Percentiles rank a stretch among this genome's conserved stretches.
Conservation (phyloP, 805 yeast species). For the Hanseniaspora lachancei region DNA sequence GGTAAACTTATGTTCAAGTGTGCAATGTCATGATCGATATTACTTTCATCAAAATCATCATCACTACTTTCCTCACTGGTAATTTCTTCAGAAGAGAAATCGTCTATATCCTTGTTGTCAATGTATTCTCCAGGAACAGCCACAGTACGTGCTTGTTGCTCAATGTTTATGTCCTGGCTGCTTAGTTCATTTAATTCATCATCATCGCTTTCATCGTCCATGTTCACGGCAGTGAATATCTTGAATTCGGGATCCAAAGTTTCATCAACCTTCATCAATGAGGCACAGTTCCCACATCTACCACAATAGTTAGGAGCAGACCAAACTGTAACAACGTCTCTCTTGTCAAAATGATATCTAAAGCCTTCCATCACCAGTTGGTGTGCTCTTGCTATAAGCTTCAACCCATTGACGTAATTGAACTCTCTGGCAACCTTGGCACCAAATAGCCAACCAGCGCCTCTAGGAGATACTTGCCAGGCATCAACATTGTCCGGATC, state of each 20-base stretch:
- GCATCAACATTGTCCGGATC: constrained; percentile 96
- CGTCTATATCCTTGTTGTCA: constrained; percentile 2
- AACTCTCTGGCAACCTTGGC: constrained; percentile 88
- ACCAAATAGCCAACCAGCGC: constrained; percentile 98
- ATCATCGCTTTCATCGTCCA: constrained; percentile 35
- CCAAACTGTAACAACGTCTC: constrained; percentile 97
- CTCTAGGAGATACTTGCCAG: constrained; percentile 96
- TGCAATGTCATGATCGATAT: constrained; percentile 9
- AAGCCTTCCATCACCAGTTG: constrained; percentile 98
- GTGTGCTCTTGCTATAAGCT: constrained; percentile 88
- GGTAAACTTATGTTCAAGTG: constrained; percentile 1
- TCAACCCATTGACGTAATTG: constrained; percentile 83
- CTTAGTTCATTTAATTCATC: constrained; percentile 10
- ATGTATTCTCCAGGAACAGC: constrained; percentile 3
- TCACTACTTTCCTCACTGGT: constrained; percentile 12
- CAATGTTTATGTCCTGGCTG: constrained; percentile 7
- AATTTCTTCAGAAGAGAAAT: constrained; percentile 8
- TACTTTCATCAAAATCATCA: constrained; percentile 12
- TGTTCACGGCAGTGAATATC: constrained; percentile 91
- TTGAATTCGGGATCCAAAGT: constrained; percentile 77
- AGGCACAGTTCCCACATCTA: constrained; percentile 95
- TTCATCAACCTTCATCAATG: constrained; percentile 92
- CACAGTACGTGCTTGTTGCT: constrained; percentile 10
- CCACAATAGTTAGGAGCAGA: constrained; percentile 95
- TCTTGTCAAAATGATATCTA: constrained; percentile 88